These are phyloP conservation scores for Vaccinium corymbosum DNA, from an alignment of 148 eudicot species.

Conservation along the genomic window DNA sequence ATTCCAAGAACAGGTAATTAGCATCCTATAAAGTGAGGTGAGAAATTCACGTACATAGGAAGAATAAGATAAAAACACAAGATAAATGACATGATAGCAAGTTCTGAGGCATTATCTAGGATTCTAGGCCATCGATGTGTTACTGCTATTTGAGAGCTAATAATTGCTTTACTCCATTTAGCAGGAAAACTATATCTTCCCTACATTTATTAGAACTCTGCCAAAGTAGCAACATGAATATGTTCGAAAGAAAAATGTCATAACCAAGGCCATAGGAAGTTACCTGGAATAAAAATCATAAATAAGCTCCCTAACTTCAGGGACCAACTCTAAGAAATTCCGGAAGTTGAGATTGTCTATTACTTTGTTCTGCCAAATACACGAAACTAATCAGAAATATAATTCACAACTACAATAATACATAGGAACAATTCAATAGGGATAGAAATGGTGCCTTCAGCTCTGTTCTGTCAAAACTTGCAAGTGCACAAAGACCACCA, in stretches of 20 bases:
- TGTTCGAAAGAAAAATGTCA: not conserved
- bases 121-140: too few species aligned
- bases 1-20: not conserved
- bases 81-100: not conserved
- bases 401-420: constrained; percentile 5
- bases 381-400: constrained; percentile 16
- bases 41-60: not conserved
- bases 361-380: constrained; percentile 68
- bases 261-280: not conserved
- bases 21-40: not conserved
- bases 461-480: constrained; percentile 88
- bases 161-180: not conserved
- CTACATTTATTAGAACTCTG: not conserved
- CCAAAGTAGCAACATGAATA: not conserved
- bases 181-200: not conserved
- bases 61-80: not conserved
- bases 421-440: not conserved
- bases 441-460: constrained; percentile 52
- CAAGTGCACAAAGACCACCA: constrained; percentile 96
- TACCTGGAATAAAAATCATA: constrained; percentile 91
- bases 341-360: constrained; percentile 87
- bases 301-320: constrained; percentile 93
- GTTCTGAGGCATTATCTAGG: too few species aligned
- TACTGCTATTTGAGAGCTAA: too few species aligned
- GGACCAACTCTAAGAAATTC: constrained; percentile 88